Base-by-base conservation (phyloP, 129 eudicot genomes). In the Lonicera japonica region DNA sequence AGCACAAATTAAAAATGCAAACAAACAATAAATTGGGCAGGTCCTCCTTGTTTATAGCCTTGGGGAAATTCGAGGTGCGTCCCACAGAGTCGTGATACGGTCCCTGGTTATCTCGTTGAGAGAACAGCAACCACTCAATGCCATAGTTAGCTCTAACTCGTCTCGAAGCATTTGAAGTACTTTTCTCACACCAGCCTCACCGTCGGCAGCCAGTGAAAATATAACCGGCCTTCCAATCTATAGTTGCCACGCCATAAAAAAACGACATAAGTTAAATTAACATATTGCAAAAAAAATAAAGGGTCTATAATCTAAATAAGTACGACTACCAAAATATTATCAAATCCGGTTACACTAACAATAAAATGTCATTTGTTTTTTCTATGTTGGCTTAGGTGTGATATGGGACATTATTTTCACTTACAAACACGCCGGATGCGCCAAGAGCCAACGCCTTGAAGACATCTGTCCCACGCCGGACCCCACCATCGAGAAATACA, bases 381-480 rank as follows among this genome's bases (percentile, higher is more conserved):
- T n/a, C n/a, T n/a, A n/a, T n/a, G n/a, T n/a, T n/a, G n/a, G n/a
- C n/a, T n/a, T n/a, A n/a, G n/a, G n/a, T n/a, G n/a, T n/a, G n/a
- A n/a, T n/a, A n/a, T n/a, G n/a, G n/a, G n/a, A n/a, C n/a, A n/a
- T n/a, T 43, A 43, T 43, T 43, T 43, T 43, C 50, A 58, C 92
- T 84, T 82, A 88, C 96, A 63, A 88, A 84, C 38, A 88, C 75
- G 17, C 96, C 96, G 0, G 94, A 72, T 39, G 96, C 96, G 45
- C 96, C 96, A 22, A 88, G 85, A 53, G 96, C 94, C 79, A 88
- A 70, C 61, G 94, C 94, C 70, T 88, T 88, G 74, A 84, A 88
- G 63, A 88, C 96, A 63, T 88, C 94, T 4, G 96, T 88, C 60
- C 94, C 96, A 73, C 94, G 94, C 17, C 94, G 76, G 53, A 88